Conservation (phyloP, 1,284 basidiomycete species). For the Leucocoprinus gongylophorus region DNA sequence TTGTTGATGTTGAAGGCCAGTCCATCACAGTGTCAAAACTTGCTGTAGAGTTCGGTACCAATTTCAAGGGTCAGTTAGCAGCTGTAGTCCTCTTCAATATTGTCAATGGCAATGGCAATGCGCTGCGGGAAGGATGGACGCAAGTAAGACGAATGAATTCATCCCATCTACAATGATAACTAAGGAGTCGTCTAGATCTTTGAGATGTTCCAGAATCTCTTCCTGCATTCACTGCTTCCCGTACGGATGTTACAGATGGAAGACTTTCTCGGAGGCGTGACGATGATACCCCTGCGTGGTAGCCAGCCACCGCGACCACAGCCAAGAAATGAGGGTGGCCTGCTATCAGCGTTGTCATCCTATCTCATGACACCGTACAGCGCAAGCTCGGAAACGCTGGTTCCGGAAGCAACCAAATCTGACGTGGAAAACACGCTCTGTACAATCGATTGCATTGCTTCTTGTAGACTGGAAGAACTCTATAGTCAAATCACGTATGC, state of each 20-base stretch:
- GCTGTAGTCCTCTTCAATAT: conserved; percentile 98
- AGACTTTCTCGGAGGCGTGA: conserved; percentile 87
- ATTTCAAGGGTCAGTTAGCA: conserved; percentile 94
- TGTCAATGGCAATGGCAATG: conserved; percentile 94
- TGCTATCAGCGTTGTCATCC: conserved; percentile 91
- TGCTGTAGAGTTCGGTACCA: conserved; percentile 91
- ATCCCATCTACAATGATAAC: neutral
- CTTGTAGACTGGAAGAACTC: conserved; percentile 90
- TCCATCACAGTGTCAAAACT: conserved; percentile 86
- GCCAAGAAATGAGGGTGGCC: conserved; percentile 75
- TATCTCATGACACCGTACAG: conserved; percentile 96
- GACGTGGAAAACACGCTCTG: conserved; percentile 94
- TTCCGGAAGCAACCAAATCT: conserved; percentile 79
- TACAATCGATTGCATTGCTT: conserved; percentile 92
- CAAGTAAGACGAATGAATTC: conserved; percentile 46
- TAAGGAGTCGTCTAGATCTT: conserved; percentile 60
- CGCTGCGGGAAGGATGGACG: conserved; percentile 91
- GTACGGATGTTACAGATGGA: conserved; percentile 91
- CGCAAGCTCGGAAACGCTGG: conserved; percentile 58
- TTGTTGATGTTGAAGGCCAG: conserved; percentile 90
- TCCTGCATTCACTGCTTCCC: conserved; percentile 88
- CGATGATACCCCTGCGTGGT: conserved; percentile 82
- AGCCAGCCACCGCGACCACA: conserved; percentile 60
- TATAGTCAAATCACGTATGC: conserved; percentile 89
- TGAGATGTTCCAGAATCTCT: conserved; percentile 96